A percentile compares a stretch with the other conserved stretches of the same genome.
phyloP scores from a whole-genome alignment of 306 rosid species.

The Neltuma alba region DNA sequence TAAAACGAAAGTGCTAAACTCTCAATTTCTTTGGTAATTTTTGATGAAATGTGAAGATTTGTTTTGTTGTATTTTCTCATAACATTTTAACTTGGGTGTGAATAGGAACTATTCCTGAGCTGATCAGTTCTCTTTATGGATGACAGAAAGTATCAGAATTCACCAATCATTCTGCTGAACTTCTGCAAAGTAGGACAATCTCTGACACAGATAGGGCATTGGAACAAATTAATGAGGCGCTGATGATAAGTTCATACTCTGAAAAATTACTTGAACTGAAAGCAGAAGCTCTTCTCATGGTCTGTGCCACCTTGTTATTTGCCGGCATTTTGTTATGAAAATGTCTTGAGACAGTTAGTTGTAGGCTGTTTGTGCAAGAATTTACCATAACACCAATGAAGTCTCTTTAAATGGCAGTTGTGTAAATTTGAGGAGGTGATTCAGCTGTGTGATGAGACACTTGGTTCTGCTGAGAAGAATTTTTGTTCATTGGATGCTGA shows the following conservation, averaged over 20 bases:
- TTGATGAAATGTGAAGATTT: constrained; percentile 4
- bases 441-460: constrained; percentile 73
- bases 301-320: constrained; percentile 46
- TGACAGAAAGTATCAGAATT: constrained; percentile 79
- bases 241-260: constrained; percentile 67
- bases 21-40: constrained; percentile 29
- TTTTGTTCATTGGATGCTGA: constrained; percentile 42
- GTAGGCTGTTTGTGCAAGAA: constrained; percentile 20
- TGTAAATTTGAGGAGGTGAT: constrained; percentile 84
- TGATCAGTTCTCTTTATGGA: constrained; percentile 42
- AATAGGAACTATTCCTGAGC: constrained; percentile 29
- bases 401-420: constrained; percentile 55
- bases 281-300: constrained; percentile 83
- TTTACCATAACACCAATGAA: constrained; percentile 11
- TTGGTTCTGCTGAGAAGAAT: constrained; percentile 87
- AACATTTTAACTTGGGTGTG: constrained; percentile 16
- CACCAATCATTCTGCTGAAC: constrained; percentile 57
- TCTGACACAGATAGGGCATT: constrained; percentile 62
- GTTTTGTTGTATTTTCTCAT: constrained; percentile 1
- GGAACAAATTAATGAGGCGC: constrained; percentile 70
- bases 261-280: constrained; percentile 92
- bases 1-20: constrained; percentile 11
- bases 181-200: constrained; percentile 62
- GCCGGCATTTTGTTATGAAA: constrained; percentile 32
- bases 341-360: constrained; percentile 26